Conservation (phyloP, 176 grass and related monocot genomes). For the Aegilops tauschii region DNA sequence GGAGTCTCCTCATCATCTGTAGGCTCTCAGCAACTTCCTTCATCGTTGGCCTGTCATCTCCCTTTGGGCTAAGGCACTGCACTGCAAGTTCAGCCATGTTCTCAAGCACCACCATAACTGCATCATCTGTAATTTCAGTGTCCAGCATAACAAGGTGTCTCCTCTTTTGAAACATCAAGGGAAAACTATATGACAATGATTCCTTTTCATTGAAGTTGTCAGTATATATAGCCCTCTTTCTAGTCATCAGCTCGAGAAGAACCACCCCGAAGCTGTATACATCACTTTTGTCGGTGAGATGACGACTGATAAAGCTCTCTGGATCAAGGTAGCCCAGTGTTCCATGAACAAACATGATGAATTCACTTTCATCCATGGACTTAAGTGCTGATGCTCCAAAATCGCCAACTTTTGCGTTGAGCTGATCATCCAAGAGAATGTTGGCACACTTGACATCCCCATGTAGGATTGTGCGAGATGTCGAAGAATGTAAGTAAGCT, state of each 20-base stretch:
- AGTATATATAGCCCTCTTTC: slow-evolving; percentile 30
- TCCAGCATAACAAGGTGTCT: background rate
- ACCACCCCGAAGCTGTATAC: slow-evolving; percentile 51
- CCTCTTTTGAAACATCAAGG: background rate
- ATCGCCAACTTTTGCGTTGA: slow-evolving; percentile 23
- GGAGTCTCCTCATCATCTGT: background rate
- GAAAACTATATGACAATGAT: background rate
- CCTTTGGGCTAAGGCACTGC: background rate
- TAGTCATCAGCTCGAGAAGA: slow-evolving; percentile 51
- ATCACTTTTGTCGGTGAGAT: slow-evolving; percentile 51
- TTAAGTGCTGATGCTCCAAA: slow-evolving; percentile 47
- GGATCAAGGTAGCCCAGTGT: slow-evolving; percentile 50
- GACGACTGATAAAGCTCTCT: slow-evolving; percentile 47
- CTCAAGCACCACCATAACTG: background rate
- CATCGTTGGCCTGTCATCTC: background rate
- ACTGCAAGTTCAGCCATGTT: background rate
- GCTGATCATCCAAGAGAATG: background rate
- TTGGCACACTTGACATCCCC: background rate
- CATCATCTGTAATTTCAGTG: background rate
- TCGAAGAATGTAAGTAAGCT: background rate
- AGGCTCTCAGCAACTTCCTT: background rate
- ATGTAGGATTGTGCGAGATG: background rate
- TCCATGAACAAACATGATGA: slow-evolving; percentile 51
- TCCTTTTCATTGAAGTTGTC: background rate
- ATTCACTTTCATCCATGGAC: slow-evolving; percentile 25